These are phyloP conservation scores for Pseudotulostoma volvatum DNA, from an alignment of 495 filamentous ascomycete genomes.

Conservation along the genomic window DNA sequence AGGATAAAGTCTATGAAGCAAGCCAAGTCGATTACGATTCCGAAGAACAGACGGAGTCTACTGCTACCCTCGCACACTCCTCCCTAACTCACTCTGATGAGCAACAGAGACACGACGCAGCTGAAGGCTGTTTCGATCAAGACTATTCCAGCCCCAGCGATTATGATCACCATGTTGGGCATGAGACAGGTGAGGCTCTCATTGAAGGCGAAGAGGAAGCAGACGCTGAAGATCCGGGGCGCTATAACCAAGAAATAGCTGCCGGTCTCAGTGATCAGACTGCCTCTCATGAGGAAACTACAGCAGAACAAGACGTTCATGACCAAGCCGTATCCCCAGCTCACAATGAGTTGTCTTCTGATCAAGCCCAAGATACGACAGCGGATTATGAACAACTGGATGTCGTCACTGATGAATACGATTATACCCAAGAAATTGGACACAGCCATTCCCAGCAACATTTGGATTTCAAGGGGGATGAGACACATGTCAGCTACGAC, in stretches of 20 bases:
- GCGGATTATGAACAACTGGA: conserved; percentile 1
- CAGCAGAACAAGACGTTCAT: background rate
- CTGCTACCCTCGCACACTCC: background rate
- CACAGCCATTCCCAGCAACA: background rate
- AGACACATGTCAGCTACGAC: background rate
- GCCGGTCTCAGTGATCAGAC: background rate
- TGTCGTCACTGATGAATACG: background rate
- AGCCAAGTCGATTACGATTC: background rate
- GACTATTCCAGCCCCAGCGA: background rate
- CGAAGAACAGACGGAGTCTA: conserved; percentile 1
- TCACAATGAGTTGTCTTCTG: conserved; percentile 4
- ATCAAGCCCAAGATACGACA: background rate
- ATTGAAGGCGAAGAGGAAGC: conserved; percentile 1
- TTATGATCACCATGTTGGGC: background rate
- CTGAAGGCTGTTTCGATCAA: background rate
- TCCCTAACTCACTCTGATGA: background rate
- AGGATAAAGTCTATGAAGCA: conserved; percentile 3
- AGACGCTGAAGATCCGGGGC: conserved; percentile 1
- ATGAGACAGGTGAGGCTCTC: background rate
- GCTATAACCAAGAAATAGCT: background rate
- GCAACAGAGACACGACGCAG: background rate
- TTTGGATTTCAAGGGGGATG: background rate
- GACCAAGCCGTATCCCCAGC: conserved; percentile 2
- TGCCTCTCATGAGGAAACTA: background rate
- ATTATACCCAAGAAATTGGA: background rate